These are phyloP conservation scores for Phytophthora macrochlamydospora DNA, from an alignment of 352 stramenopile species.

Conservation along the genomic window DNA sequence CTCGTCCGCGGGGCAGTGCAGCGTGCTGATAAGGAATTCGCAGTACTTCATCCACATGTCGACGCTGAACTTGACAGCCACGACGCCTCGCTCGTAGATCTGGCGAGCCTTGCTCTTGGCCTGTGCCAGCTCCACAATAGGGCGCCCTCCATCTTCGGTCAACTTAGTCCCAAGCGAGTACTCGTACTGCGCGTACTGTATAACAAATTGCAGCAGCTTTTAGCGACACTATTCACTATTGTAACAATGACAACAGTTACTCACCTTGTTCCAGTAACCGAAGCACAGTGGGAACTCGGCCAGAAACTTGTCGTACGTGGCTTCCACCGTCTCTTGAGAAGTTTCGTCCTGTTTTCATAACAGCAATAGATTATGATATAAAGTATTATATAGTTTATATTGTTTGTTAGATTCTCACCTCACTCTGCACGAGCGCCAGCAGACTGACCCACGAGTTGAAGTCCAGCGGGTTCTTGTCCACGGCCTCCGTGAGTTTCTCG, in stretches of 20 bases:
- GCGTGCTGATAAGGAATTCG: conserved; percentile 73
- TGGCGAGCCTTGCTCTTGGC: conserved; percentile 49
- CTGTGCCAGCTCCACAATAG: conserved; percentile 47
- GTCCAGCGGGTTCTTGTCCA: conserved; percentile 75
- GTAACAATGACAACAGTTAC: background rate
- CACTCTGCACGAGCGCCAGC: conserved; percentile 69
- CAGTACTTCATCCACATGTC: conserved; percentile 89
- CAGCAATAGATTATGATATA: background rate
- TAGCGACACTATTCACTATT: conserved; percentile 2
- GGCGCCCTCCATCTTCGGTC: conserved; percentile 38
- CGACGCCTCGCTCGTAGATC: conserved; percentile 75
- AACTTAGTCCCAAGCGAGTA: conserved; percentile 45
- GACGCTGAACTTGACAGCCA: conserved; percentile 68
- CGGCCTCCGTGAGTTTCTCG: conserved; percentile 52
- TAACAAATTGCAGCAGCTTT: background rate
- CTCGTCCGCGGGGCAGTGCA: conserved; percentile 66
- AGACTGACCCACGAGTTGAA: conserved; percentile 84
- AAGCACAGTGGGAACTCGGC: conserved; percentile 81
- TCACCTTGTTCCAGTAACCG: conserved; percentile 89
- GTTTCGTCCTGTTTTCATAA: conserved; percentile 30
- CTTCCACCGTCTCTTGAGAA: conserved; percentile 59
- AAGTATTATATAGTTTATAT: background rate
- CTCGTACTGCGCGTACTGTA: conserved; percentile 78
- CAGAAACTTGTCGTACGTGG: conserved; percentile 76
- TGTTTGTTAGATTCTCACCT: conserved; percentile 33